phyloP scores from a whole-genome alignment of 495 filamentous ascomycete species.

The Aspergillus homomorphus region DNA sequence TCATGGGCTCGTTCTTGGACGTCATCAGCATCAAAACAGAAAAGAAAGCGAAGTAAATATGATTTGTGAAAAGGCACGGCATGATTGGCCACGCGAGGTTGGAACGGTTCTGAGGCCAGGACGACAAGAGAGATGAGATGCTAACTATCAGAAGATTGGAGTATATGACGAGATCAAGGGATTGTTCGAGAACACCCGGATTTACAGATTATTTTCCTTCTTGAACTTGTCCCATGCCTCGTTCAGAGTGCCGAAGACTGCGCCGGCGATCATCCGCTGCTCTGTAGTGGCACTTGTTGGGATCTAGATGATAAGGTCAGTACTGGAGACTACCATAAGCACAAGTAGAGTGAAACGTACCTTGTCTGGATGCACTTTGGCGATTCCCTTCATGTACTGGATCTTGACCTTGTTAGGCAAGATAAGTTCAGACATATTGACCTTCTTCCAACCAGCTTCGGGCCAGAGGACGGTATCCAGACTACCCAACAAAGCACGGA shows the following conservation, averaged over 20 bases:
- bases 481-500: constrained; percentile 83
- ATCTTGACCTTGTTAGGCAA: constrained; percentile 92
- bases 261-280: constrained; percentile 84
- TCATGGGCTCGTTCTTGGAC: too few relatives aligned
- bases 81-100: background rate
- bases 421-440: constrained; percentile 87
- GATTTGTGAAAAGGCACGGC: background rate
- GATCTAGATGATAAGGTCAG: constrained; percentile 52
- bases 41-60: too few relatives aligned
- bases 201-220: constrained; percentile 65
- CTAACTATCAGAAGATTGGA: constrained; percentile 3
- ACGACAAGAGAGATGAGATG: background rate
- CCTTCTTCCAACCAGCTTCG: constrained; percentile 92
- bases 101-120: background rate
- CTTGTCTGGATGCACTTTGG: constrained; percentile 98
- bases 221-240: constrained; percentile 99
- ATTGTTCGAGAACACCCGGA: background rate
- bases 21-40: too few relatives aligned
- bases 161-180: constrained; percentile 4
- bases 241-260: constrained; percentile 89
- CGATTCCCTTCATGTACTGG: constrained; percentile 98
- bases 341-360: constrained; percentile 48
- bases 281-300: constrained; percentile 87
- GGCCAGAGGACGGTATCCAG: constrained; percentile 89
- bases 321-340: constrained; percentile 3